Evolutionary conservation across 2,329 filamentous ascomycete genomes (phyloP), one percentile per base, ranked within the genome.

Genomic region (Fusarium newnesense): DNA sequence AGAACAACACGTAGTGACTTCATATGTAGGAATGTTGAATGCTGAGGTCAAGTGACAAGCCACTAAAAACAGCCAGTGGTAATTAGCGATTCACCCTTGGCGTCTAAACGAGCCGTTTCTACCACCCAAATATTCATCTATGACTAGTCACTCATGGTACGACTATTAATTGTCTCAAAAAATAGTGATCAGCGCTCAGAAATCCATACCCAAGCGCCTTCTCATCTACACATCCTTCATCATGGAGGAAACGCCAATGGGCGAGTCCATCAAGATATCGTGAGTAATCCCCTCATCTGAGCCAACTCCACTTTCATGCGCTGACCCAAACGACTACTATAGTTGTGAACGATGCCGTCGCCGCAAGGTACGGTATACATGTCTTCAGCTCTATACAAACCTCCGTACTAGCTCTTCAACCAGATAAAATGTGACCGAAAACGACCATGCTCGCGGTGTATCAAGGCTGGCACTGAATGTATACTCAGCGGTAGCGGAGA

Each of bases 391-490:
- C n/a, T 42, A 19, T 30, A 19, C n/a, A n/a, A 7, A 26, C 21
- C 4, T 43, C 28, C n/a, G 28, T 16, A 19, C 56, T 71, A 7
- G 71, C n/a, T n/a, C 4, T 18, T 24, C 8, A 43, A 26, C 19
- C 54, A 88, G 82, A 85, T 89, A 42, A 89, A 87, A 80, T 89
- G 87, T 76, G 85, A 88, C 75, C 84, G 87, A 7, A 83, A 83
- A 50, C 79, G 83, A 19, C 87, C 87, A 18, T 89, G 87, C 73
- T 83, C 83, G 37, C 85, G 84, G 67, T 89, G 87, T 72, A 75
- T 80, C 73, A 83, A 84, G 72, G 82, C 82, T 11, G 79, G 80
- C 26, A 81, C 79, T 13, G 81, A 84, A 49, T 85, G 84, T 68
- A 78, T 81, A n/a, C 78, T 82, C 28, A 81, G 79, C 39, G 82